Evolutionary conservation across 2,329 filamentous ascomycete species (phyloP).

Genomic region (Mycosphaerella sp.): DNA sequence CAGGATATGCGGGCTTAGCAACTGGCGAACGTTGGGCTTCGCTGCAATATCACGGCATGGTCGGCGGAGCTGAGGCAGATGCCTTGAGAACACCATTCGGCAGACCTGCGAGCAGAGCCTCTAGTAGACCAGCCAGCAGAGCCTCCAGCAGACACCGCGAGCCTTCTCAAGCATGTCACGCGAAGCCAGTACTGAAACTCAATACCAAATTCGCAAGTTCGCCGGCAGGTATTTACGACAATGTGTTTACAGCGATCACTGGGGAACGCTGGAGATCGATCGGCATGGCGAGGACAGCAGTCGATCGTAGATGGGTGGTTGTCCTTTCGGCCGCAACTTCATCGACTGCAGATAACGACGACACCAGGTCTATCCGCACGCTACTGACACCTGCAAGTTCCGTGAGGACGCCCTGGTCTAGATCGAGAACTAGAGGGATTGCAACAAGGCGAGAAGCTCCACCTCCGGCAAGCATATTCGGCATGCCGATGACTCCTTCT

Average conservation of each 20-base stretch:
- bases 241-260: slow-evolving; percentile 11
- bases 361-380: slow-evolving; percentile 1
- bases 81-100: not conserved
- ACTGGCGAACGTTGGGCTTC: slow-evolving; percentile 13
- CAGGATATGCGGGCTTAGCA: slow-evolving; percentile 3
- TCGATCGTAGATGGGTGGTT: slow-evolving; percentile 13
- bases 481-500: not conserved
- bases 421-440: not conserved
- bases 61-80: not conserved
- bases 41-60: not conserved
- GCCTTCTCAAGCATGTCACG: not conserved
- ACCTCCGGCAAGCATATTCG: not conserved
- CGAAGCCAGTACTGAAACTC: slow-evolving; percentile 4
- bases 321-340: slow-evolving; percentile 1
- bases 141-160: no score
- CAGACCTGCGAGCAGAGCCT: not conserved
- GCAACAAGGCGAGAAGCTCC: not conserved
- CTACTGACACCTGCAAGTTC: slow-evolving; percentile 5
- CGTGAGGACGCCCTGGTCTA: not conserved
- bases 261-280: slow-evolving; percentile 8
- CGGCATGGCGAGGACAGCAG: slow-evolving; percentile 12
- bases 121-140: not conserved
- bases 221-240: slow-evolving; percentile 5
- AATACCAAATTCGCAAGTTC: not conserved
- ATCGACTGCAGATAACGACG: not conserved